Base-by-base conservation (phyloP, 352 stramenopile species). In the Aphanomyces cochlioides region DNA sequence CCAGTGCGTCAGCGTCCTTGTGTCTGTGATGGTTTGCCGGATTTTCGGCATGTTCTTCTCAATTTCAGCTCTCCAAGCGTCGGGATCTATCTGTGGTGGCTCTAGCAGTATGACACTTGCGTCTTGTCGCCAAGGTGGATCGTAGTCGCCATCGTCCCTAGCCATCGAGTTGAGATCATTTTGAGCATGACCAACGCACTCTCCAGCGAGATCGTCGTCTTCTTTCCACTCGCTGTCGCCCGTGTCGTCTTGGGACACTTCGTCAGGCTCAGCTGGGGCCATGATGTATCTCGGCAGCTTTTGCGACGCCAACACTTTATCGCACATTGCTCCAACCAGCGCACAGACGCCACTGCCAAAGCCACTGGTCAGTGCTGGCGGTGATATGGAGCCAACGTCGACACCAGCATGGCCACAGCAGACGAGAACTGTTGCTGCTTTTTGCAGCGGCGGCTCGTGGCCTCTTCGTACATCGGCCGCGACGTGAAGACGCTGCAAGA, bases 341-440 rank as follows among this genome's bases (percentile, higher is more conserved):
- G 81, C 47, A 60, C 82, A 88, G 0, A 88, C 82, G n/a, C 84
- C 76, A 17, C 82, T 59, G 10, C 84, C 80, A 39, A 69, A 66
- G 0, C 83, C 84, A 34, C 71, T 73, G 0, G 74, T 81, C 4
- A 92, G 50, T 6, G 75, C 61, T 17, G 82, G 74, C 4, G 84
- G 77, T 37, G 75, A 86, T 3, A 88, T 56, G 45, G 60, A 66
- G 36, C 79, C 69, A 4, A 50, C 66, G 10, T 73, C 53, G 7
- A 89, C 77, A 3, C 79, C 81, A 15, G 69, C 77, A 10, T 75
- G 78, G 15, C 87, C 81, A 41, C 78, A 80, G 0, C 74, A 77
- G 5, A 93, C 59, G 39, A 93, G 72, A 41, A 92, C 38, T 6
- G 64, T 48, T 0, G 64, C 47, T 12, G 64, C 64, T 61, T 61